phyloP scores from a whole-genome alignment of 163 green algal genomes.

The Botryococcus braunii region DNA sequence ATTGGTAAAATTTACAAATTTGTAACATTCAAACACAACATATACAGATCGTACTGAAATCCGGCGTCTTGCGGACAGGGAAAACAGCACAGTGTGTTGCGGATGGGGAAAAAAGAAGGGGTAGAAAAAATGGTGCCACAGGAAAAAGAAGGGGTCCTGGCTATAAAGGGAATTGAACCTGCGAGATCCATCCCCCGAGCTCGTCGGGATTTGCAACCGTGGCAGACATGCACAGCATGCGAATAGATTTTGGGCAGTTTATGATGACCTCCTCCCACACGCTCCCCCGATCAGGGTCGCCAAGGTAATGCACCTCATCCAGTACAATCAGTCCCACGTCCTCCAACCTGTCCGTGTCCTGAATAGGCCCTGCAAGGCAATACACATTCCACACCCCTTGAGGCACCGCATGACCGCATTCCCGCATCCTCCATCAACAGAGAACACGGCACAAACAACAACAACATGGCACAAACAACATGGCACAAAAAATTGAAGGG shows the following conservation, averaged over 20 bases:
- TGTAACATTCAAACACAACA: too few relatives aligned
- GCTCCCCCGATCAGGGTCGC: slow-evolving; percentile 44
- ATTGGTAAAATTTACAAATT: too few relatives aligned
- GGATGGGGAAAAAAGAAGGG: too few relatives aligned
- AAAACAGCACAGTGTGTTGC: neutral
- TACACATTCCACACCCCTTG: too few relatives aligned
- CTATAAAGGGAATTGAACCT: slow-evolving; percentile 36
- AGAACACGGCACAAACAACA: too few relatives aligned
- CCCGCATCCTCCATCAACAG: too few relatives aligned
- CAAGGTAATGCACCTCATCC: slow-evolving; percentile 76
- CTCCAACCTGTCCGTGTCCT: slow-evolving; percentile 36
- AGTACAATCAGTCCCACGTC: slow-evolving; percentile 84
- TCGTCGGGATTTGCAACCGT: slow-evolving; percentile 90
- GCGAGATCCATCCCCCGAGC: slow-evolving; percentile 81
- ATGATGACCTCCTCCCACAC: slow-evolving; percentile 95
- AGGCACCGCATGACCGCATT: too few relatives aligned
- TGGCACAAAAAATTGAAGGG: too few relatives aligned
- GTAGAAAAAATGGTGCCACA: too few relatives aligned
- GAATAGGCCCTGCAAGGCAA: slow-evolving; percentile 6
- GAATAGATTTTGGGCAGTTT: slow-evolving; percentile 56
- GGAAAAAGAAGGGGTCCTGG: neutral
- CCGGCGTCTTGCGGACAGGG: too few relatives aligned
- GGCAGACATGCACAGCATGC: slow-evolving; percentile 84
- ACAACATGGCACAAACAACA: too few relatives aligned
- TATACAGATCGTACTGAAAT: too few relatives aligned